These are phyloP conservation scores for Colletotrichum sp. DNA, from an alignment of 2,329 filamentous ascomycete species.

Conservation along the genomic window DNA sequence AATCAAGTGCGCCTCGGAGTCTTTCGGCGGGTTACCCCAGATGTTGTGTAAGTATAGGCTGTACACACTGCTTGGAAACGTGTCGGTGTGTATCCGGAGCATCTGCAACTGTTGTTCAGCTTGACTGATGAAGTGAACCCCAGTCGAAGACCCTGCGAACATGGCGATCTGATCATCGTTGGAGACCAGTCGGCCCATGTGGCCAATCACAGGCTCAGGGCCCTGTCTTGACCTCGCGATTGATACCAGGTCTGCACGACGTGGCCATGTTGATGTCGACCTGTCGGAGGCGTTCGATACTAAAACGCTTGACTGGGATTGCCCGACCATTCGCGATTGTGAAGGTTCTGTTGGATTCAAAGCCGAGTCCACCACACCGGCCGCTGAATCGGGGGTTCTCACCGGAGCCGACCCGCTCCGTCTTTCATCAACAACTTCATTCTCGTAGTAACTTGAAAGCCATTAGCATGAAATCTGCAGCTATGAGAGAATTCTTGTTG, in stretches of 20 bases:
- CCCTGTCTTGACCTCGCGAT: not conserved
- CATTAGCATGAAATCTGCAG: not conserved
- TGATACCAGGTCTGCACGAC: not conserved
- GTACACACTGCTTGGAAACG: constrained; percentile 27
- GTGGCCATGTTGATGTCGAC: not conserved
- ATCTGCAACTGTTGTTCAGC: constrained; percentile 29
- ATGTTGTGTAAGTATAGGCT: constrained; percentile 24
- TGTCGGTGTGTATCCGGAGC: constrained; percentile 24
- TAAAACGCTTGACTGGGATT: not conserved
- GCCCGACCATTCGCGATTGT: not conserved
- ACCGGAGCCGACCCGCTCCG: not conserved
- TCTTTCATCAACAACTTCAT: not conserved
- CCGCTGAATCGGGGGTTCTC: not conserved
- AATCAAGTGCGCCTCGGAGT: not conserved
- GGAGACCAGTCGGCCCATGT: constrained; percentile 28
- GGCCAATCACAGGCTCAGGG: constrained; percentile 24
- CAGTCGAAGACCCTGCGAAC: constrained; percentile 29
- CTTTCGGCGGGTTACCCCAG: constrained; percentile 14
- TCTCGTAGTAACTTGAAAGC: constrained; percentile 7
- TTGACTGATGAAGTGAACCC: constrained; percentile 30
- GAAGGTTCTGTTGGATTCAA: not conserved
- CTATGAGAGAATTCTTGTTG: too few relatives aligned
- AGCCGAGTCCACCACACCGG: not conserved
- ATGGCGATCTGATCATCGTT: constrained; percentile 25
- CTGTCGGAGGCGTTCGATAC: not conserved